Percentiles rank a stretch among this genome's conserved stretches.
phyloP scores from a whole-genome alignment of 257 asterid genomes.

The Salvia splendens region DNA sequence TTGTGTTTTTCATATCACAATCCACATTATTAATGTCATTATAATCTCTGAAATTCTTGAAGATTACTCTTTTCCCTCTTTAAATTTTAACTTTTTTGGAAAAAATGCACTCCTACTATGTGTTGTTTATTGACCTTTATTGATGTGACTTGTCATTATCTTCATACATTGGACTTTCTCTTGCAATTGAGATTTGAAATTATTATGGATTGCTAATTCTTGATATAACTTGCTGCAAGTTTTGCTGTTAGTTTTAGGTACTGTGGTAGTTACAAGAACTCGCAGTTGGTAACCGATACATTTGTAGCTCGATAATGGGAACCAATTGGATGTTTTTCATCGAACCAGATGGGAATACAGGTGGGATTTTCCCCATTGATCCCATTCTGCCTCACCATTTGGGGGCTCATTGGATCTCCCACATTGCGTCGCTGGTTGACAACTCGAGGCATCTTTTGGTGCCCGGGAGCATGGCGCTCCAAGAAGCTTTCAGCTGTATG shows the following conservation, averaged over 20 bases:
- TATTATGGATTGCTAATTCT: slow-evolving; percentile 20
- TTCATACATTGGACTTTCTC: slow-evolving; percentile 5
- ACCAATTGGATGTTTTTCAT: slow-evolving; percentile 52
- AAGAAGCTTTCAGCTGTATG: slow-evolving; percentile 69
- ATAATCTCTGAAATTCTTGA: neutral
- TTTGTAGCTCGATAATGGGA: slow-evolving; percentile 38
- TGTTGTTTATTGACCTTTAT: too few relatives aligned
- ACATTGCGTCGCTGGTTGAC: slow-evolving; percentile 53
- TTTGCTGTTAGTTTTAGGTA: neutral
- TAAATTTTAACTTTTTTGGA: too few relatives aligned
- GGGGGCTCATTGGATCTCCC: slow-evolving; percentile 51
- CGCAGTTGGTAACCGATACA: neutral
- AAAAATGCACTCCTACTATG: neutral
- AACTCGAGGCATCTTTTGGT: slow-evolving; percentile 53
- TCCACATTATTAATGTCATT: neutral
- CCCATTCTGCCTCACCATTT: slow-evolving; percentile 58
- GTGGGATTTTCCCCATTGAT: slow-evolving; percentile 53
- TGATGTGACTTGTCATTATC: neutral
- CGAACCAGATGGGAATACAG: slow-evolving; percentile 56
- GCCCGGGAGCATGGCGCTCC: slow-evolving; percentile 69
- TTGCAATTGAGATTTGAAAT: slow-evolving; percentile 2
- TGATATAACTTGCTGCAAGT: slow-evolving; percentile 29
- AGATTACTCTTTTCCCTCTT: neutral
- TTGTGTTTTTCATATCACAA: slow-evolving; percentile 6
- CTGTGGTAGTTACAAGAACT: too few relatives aligned